Evolutionary conservation across 2,329 filamentous ascomycete genomes (phyloP).

Genomic region (Davidsoniella eucalypti): DNA sequence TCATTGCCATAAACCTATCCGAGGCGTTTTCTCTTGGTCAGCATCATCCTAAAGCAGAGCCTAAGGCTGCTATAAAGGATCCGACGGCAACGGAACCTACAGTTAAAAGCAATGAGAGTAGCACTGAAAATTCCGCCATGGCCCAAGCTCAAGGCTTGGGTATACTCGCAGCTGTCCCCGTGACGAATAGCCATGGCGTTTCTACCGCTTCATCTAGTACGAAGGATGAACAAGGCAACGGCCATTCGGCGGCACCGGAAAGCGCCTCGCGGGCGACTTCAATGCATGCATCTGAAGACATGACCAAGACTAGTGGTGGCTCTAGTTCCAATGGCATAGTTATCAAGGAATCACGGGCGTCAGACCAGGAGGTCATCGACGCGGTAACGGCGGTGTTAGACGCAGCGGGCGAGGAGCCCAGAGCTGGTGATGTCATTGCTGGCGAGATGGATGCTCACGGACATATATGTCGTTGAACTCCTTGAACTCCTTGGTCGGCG

Average conservation of each 20-base stretch:
- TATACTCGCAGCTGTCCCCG: too few species aligned
- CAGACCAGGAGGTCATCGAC: conserved; percentile 3
- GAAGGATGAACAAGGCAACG: too few species aligned
- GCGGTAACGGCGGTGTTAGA: conserved; percentile 11
- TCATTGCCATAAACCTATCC: conserved; percentile 47
- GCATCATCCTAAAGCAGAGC: conserved; percentile 29
- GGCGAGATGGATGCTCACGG: conserved; percentile 10
- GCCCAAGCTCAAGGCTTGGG: too few species aligned
- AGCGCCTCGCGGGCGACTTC: too few species aligned
- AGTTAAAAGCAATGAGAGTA: too few species aligned
- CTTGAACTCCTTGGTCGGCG: not conserved
- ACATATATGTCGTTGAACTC: conserved; percentile 6
- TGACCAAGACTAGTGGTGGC: too few species aligned
- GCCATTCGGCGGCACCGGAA: too few species aligned
- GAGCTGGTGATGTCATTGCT: conserved; percentile 12
- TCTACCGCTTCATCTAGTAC: too few species aligned
- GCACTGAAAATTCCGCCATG: too few species aligned
- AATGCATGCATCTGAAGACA: too few species aligned
- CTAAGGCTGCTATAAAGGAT: not conserved
- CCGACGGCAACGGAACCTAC: not conserved
- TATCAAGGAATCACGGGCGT: not conserved
- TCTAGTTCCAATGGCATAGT: not conserved
- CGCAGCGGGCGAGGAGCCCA: conserved; percentile 13
- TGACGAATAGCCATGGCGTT: too few species aligned
- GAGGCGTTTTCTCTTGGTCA: conserved; percentile 45